phyloP scores from a whole-genome alignment of 257 asterid species.

The Solanum megistacrolobum region DNA sequence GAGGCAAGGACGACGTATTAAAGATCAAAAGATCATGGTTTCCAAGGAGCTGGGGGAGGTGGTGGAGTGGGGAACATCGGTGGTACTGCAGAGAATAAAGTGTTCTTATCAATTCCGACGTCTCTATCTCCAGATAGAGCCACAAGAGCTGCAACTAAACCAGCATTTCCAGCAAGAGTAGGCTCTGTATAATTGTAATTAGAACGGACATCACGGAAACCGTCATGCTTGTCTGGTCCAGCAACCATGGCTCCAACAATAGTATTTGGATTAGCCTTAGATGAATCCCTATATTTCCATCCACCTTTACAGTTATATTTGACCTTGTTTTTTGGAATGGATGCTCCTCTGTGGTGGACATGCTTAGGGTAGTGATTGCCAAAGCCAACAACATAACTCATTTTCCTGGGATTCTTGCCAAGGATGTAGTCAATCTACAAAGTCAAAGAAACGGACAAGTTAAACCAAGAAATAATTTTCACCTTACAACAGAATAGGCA shows the following conservation, averaged over 20 bases:
- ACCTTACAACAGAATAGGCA: neutral
- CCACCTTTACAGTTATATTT: slow-evolving; percentile 86
- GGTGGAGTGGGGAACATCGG: slow-evolving; percentile 95
- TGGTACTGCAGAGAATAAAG: slow-evolving; percentile 89
- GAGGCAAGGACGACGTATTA: neutral
- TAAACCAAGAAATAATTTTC: neutral
- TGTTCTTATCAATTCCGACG: slow-evolving; percentile 66
- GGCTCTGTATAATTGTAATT: slow-evolving; percentile 96
- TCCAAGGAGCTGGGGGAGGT: slow-evolving; percentile 99
- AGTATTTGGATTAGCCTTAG: slow-evolving; percentile 62
- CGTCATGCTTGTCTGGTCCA: slow-evolving; percentile 86
- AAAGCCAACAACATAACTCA: slow-evolving; percentile 89
- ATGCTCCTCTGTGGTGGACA: slow-evolving; percentile 94
- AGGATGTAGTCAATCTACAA: slow-evolving; percentile 77
- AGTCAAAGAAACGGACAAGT: neutral
- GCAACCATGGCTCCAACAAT: slow-evolving; percentile 96
- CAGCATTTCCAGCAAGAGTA: slow-evolving; percentile 91
- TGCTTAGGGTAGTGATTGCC: slow-evolving; percentile 76
- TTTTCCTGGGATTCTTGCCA: slow-evolving; percentile 85
- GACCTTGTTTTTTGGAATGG: slow-evolving; percentile 73
- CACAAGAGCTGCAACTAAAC: slow-evolving; percentile 82
- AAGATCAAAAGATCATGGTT: slow-evolving; percentile 22
- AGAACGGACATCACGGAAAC: slow-evolving; percentile 68
- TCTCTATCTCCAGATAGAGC: slow-evolving; percentile 72
- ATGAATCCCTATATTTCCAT: slow-evolving; percentile 80